These are phyloP conservation scores for Boletellus deceptivus DNA, from an alignment of 1,284 basidiomycete genomes.

Conservation along the genomic window DNA sequence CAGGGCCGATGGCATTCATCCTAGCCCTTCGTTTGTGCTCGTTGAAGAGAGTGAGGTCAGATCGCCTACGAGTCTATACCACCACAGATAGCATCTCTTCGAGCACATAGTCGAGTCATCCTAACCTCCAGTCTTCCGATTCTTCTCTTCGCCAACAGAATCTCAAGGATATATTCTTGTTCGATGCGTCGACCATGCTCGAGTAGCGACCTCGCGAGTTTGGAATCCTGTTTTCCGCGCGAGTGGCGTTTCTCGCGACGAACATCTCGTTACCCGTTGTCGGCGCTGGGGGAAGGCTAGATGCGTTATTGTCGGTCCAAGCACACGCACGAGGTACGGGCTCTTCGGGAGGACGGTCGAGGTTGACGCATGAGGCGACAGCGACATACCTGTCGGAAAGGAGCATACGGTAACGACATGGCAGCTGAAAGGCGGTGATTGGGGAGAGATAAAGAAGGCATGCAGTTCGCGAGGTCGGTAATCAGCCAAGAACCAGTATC, in stretches of 20 bases:
- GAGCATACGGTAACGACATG: constrained; percentile 65
- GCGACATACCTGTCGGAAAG: constrained; percentile 41
- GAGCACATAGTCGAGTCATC: too few relatives aligned
- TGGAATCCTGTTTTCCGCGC: constrained; percentile 28
- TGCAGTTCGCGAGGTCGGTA: constrained; percentile 25
- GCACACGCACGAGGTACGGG: constrained; percentile 3
- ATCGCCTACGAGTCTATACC: too few relatives aligned
- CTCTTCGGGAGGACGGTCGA: constrained; percentile 28
- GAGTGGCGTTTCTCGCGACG: constrained; percentile 38
- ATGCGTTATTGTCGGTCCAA: constrained; percentile 19
- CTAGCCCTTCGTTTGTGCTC: too few relatives aligned
- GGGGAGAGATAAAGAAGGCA: constrained; percentile 51
- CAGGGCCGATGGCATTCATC: too few relatives aligned
- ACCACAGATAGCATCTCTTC: too few relatives aligned
- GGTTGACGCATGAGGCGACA: constrained; percentile 36
- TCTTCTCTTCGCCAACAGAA: too few relatives aligned
- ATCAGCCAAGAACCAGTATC: too few relatives aligned
- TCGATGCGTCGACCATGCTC: too few relatives aligned
- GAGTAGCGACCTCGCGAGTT: constrained; percentile 26
- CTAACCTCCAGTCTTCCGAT: too few relatives aligned
- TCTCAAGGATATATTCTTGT: too few relatives aligned
- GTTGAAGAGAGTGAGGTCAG: too few relatives aligned
- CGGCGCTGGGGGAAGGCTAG: constrained; percentile 35
- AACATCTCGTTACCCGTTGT: constrained; percentile 47
- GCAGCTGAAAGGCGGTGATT: constrained; percentile 57